Base-by-base conservation (phyloP, 352 stramenopile species). In the Plasmopara viticola region DNA sequence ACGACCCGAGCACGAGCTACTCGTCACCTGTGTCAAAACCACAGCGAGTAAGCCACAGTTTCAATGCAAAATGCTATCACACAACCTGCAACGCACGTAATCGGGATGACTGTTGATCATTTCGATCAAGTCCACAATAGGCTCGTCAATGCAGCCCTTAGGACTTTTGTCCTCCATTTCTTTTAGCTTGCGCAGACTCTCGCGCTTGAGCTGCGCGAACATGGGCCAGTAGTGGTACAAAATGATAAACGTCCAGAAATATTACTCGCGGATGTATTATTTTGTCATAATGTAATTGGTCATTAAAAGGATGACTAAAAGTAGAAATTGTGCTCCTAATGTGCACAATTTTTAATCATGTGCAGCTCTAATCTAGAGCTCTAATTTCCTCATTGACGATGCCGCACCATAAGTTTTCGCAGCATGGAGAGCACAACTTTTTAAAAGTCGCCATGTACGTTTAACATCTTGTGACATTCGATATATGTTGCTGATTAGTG, bases 71-170 rank as follows among this genome's bases (percentile, higher is more conserved):
- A 8, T 12, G n/a, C 12, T 20, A 42, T 33, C 9, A 29, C 48
- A 45, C n/a, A 5, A 12, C 25, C 12, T 40, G 0, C 9, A 54
- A 54, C 78, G 54, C 54, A 93, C 83, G 49, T 92, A 96, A 62
- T 96, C 74, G 4, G 70, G 62, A 44, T 94, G 74, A 15, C 69
- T 62, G 61, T 97, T 97, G 51, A 97, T 89, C 6, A 74, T 66
- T 12, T 67, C 59, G 53, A 97, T 92, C 64, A 96, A 75, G 34
- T 94, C 85, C 15, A 90, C 74, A 46, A 97, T 95, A 5, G 84
- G 81, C 33, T 74, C 81, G 58, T 97, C 90, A 48, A 97, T 83
- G 54, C 72, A 92, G 5, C 87, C 90, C 53, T 97, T 97, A 6
- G 87, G 87, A 38, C 84, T 95, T 66, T 95, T 96, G 64, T 95